phyloP scores from a whole-genome alignment of 495 filamentous ascomycete genomes.

The Penicillium psychrofluorescens region DNA sequence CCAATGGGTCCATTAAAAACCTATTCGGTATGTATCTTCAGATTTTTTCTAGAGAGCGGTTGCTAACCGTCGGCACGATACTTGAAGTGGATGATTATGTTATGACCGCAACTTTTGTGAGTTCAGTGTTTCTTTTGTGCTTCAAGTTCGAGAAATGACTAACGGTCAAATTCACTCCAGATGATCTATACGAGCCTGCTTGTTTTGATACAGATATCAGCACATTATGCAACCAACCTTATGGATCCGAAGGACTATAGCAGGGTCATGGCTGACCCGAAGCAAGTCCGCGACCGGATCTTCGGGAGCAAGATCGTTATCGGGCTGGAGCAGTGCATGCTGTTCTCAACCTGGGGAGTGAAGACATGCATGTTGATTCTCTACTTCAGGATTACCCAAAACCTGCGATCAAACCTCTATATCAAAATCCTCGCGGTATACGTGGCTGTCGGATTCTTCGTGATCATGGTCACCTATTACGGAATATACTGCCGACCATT shows the following conservation, averaged over 20 bases:
- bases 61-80: slow-evolving; percentile 20
- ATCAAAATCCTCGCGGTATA: slow-evolving; percentile 51
- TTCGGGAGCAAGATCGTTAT: slow-evolving; percentile 47
- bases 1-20: slow-evolving; percentile 25
- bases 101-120: slow-evolving; percentile 48
- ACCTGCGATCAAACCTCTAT: slow-evolving; percentile 27
- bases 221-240: slow-evolving; percentile 50
- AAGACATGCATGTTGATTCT: slow-evolving; percentile 47
- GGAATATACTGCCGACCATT: slow-evolving; percentile 60
- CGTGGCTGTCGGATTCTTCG: slow-evolving; percentile 45
- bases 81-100: slow-evolving; percentile 46
- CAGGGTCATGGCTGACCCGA: slow-evolving; percentile 33
- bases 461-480: slow-evolving; percentile 58
- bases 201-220: slow-evolving; percentile 48
- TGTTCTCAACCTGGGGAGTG: slow-evolving; percentile 42
- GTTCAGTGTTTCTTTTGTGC: slow-evolving; percentile 1
- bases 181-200: slow-evolving; percentile 49
- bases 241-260: slow-evolving; percentile 46
- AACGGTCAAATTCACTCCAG: slow-evolving; percentile 8
- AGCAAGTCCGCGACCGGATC: slow-evolving; percentile 35
- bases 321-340: slow-evolving; percentile 44
- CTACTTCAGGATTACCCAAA: slow-evolving; percentile 37
- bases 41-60: slow-evolving; percentile 4
- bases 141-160: not conserved
- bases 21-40: slow-evolving; percentile 28